Evolutionary conservation across 352 stramenopile genomes (phyloP).

Genomic region (Peronospora farinosa): DNA sequence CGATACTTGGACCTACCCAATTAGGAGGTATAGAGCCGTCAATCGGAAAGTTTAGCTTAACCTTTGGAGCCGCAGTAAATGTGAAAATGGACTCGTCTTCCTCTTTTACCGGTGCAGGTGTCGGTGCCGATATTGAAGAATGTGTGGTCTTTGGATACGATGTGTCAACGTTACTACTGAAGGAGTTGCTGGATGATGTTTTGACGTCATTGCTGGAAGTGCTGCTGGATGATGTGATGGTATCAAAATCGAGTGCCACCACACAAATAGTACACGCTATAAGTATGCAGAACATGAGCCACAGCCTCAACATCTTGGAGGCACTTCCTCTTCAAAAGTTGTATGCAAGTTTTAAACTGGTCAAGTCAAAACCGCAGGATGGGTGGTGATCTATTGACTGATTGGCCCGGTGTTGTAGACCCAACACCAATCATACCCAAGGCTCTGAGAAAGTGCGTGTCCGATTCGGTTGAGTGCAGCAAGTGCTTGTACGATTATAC

Average conservation of each 20-base stretch:
- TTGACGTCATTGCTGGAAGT: neutral
- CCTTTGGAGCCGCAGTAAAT: slow-evolving; percentile 14
- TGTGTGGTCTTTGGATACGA: too few species aligned
- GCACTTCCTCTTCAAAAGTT: slow-evolving; percentile 4
- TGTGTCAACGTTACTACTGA: too few species aligned
- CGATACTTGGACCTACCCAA: slow-evolving; percentile 1
- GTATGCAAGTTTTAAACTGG: slow-evolving; percentile 23
- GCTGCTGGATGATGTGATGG: neutral
- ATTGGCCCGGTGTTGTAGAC: slow-evolving; percentile 6
- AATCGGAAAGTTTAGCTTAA: slow-evolving; percentile 10
- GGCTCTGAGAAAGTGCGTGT: neutral
- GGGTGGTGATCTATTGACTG: neutral
- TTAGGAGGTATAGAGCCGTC: slow-evolving; percentile 5
- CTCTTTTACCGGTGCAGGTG: neutral
- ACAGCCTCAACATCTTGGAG: slow-evolving; percentile 20
- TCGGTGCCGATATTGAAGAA: too few species aligned
- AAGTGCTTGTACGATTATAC: too few species aligned
- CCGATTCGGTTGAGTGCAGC: too few species aligned
- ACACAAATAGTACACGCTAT: slow-evolving; percentile 2
- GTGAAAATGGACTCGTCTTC: slow-evolving; percentile 21
- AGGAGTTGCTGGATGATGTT: neutral
- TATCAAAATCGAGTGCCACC: neutral
- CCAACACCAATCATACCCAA: too few species aligned
- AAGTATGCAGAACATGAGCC: slow-evolving; percentile 6
- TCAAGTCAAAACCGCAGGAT: slow-evolving; percentile 11